Base-by-base conservation (phyloP, 2,329 filamentous ascomycete species). In the Bipolaris oryzae region DNA sequence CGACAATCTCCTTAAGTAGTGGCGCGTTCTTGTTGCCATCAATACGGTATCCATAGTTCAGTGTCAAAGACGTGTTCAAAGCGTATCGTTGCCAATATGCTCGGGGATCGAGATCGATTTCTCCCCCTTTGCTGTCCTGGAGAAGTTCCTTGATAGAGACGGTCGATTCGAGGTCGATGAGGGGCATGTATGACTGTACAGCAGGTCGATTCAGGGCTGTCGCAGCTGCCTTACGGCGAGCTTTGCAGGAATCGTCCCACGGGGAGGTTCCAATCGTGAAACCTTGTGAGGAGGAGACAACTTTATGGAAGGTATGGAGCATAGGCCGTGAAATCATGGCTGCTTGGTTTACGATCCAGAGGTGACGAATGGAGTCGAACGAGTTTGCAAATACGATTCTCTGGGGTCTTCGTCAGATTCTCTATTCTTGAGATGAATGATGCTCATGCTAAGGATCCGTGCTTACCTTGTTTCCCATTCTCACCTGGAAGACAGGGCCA, bases 241-340 rank as follows among this genome's bases (percentile, higher is more conserved):
- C 80, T 74, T 93, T 94, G 77, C 89, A 91, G 2, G 87, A 91
- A 48, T 92, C 90, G 60, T 93, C 89, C 88, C 90, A 95, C 0
- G 91, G 90, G 0, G 89, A 92, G 0, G 90, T 92, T 1, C 91
- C 91, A 58, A 95, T 92, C 0, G 90, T 94, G 75, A 92, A 90
- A 5, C 90, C 90, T 64, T 92, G 88, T 0, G 88, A 90, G 34
- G 82, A 86, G 28, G 28, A 31, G 28, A 31, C 28, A 10, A 31
- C 28, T 31, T 31, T 31, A 13, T 31, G 90, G 74, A 93, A 94
- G 0, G 90, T 94, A 74, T 94, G 89, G 45, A 92, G 85, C 21
- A 82, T 91, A 0, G 91, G 91, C 1, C 91, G 85, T 0, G 89
- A 92, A 67, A 92, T 91, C 55, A 93, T 78, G 0, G 90, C 83